Percentiles rank a stretch among this genome's conserved stretches.
Evolutionary conservation across 805 yeast genomes (phyloP).

Genomic region (Barnettozyma salicaria): DNA sequence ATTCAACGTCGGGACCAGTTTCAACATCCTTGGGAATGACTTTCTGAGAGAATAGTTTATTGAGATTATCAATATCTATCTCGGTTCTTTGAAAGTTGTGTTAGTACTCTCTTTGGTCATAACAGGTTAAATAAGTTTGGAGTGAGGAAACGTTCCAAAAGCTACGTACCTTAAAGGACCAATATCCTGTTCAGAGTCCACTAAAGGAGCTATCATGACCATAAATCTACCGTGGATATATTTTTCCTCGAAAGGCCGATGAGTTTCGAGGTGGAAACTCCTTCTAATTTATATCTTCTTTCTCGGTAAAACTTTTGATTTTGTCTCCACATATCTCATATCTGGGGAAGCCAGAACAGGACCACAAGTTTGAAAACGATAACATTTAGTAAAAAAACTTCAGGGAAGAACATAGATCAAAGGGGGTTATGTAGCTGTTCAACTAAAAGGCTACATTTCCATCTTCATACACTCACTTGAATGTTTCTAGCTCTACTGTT

Average conservation of each 20-base stretch:
- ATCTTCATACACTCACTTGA: too few species aligned
- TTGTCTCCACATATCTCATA: too few species aligned
- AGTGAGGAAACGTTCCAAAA: neutral
- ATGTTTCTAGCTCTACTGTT: too few species aligned
- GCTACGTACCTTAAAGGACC: conserved; percentile 20
- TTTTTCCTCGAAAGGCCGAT: too few species aligned
- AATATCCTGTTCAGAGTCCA: conserved; percentile 24
- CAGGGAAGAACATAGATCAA: too few species aligned
- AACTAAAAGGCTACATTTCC: too few species aligned
- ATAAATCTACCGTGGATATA: too few species aligned
- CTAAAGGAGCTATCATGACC: conserved; percentile 11
- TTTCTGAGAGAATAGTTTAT: conserved; percentile 21
- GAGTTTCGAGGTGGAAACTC: neutral
- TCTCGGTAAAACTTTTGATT: conserved; percentile 5
- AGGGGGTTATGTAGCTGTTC: too few species aligned
- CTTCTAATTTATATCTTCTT: neutral
- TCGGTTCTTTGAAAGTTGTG: conserved; percentile 21
- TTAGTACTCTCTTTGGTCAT: neutral
- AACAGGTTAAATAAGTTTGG: neutral
- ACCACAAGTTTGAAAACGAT: too few species aligned
- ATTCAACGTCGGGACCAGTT: conserved; percentile 14
- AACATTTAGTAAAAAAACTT: too few species aligned
- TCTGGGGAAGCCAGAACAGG: too few species aligned
- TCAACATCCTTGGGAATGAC: conserved; percentile 10
- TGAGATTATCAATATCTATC: conserved; percentile 24